A percentile compares a stretch with the other conserved stretches of the same genome.
Conservation (phyloP, 2,329 filamentous ascomycete genomes). For the Phialemonium atrogriseum region DNA sequence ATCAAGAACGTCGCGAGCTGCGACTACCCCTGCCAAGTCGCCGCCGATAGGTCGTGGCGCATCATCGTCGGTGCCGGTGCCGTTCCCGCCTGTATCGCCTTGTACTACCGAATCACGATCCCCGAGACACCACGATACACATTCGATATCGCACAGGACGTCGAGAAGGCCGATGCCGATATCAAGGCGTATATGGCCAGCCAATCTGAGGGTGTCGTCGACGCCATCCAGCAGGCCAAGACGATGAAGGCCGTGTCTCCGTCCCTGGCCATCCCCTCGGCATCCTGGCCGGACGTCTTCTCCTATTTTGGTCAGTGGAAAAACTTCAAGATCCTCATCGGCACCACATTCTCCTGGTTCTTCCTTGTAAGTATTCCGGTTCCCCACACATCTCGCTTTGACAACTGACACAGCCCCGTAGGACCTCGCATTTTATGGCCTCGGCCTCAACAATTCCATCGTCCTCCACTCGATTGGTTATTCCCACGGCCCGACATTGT, state of each 20-base stretch:
- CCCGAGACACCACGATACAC: slow-evolving; percentile 72
- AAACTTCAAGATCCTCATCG: slow-evolving; percentile 63
- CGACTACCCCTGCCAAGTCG: slow-evolving; percentile 53
- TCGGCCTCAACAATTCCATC: slow-evolving; percentile 68
- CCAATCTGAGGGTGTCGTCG: slow-evolving; percentile 37
- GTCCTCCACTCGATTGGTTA: slow-evolving; percentile 69
- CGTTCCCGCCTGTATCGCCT: slow-evolving; percentile 65
- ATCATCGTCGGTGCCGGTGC: slow-evolving; percentile 74
- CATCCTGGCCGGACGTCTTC: slow-evolving; percentile 61
- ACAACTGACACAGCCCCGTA: slow-evolving; percentile 18
- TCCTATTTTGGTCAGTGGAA: slow-evolving; percentile 61
- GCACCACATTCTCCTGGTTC: slow-evolving; percentile 76
- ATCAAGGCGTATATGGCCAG: slow-evolving; percentile 52
- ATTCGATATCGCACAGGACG: slow-evolving; percentile 61
- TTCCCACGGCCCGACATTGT: slow-evolving; percentile 52
- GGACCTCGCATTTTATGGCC: slow-evolving; percentile 61
- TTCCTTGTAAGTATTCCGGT: slow-evolving; percentile 51
- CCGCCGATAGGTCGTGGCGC: slow-evolving; percentile 76
- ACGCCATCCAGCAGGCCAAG: slow-evolving; percentile 38
- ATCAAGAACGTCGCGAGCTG: slow-evolving; percentile 40
- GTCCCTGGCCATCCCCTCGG: slow-evolving; percentile 55
- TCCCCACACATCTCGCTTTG: background rate
- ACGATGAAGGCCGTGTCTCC: slow-evolving; percentile 44
- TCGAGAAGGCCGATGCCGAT: slow-evolving; percentile 67
- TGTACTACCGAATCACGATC: slow-evolving; percentile 83